Conservation (phyloP, 768 basidiomycete genomes). For the Suillus weaverae region DNA sequence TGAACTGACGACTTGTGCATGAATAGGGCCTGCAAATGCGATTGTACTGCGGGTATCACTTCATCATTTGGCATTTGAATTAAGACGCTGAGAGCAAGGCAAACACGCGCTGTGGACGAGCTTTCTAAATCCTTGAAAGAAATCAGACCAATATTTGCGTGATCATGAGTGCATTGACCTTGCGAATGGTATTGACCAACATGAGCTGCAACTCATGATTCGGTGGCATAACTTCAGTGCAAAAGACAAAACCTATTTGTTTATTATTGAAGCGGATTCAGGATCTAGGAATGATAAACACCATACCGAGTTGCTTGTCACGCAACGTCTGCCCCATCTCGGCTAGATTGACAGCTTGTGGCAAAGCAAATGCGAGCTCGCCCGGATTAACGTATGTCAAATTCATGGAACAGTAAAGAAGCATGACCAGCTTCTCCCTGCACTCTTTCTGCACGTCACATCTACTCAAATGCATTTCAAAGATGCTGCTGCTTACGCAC, state of each 20-base stretch:
- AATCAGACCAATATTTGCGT: slow-evolving; percentile 9
- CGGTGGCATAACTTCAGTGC: slow-evolving; percentile 66
- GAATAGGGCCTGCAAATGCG: slow-evolving; percentile 62
- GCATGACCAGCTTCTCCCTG: slow-evolving; percentile 64
- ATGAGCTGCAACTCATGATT: slow-evolving; percentile 75
- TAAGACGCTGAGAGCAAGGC: slow-evolving; percentile 70
- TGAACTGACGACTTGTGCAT: slow-evolving; percentile 74
- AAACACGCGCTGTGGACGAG: slow-evolving; percentile 52
- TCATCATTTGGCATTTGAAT: slow-evolving; percentile 62
- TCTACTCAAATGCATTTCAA: slow-evolving; percentile 11
- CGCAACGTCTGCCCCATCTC: slow-evolving; percentile 61
- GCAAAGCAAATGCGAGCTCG: slow-evolving; percentile 69
- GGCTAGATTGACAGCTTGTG: slow-evolving; percentile 74
- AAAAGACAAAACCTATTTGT: slow-evolving; percentile 72
- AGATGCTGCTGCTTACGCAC: slow-evolving; percentile 42
- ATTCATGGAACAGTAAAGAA: slow-evolving; percentile 68
- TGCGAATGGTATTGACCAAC: slow-evolving; percentile 84
- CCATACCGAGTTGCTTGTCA: slow-evolving; percentile 67
- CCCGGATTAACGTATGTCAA: slow-evolving; percentile 41
- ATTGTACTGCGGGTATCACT: slow-evolving; percentile 74
- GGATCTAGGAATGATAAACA: neutral
- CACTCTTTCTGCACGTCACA: slow-evolving; percentile 50
- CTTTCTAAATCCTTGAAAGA: slow-evolving; percentile 68
- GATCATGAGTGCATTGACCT: slow-evolving; percentile 43
- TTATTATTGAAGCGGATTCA: slow-evolving; percentile 5